Percentiles rank a stretch among this genome's conserved stretches.
phyloP scores from a whole-genome alignment of 169 alveolate species.

The Plasmodium berghei region DNA sequence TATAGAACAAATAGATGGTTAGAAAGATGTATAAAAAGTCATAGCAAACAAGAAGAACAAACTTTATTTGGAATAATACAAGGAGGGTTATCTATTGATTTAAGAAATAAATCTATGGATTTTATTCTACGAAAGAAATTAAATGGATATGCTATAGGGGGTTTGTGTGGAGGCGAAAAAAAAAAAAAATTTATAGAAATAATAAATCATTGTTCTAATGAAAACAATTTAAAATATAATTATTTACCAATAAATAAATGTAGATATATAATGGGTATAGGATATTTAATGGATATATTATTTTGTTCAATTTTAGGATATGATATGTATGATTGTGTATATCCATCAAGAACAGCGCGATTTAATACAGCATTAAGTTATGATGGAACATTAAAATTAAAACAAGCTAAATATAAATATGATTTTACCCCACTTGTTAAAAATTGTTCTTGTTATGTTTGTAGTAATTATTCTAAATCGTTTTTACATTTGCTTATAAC shows the following conservation, averaged over 20 bases:
- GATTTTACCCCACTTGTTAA: constrained; percentile 91
- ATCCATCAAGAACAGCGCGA: constrained; percentile 99
- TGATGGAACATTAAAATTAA: constrained; percentile 83
- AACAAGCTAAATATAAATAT: constrained; percentile 44
- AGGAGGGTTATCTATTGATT: constrained; percentile 95
- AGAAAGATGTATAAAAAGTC: constrained; percentile 97
- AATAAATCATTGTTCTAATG: constrained; percentile 83
- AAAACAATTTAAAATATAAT: constrained; percentile 33
- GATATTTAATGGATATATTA: constrained; percentile 96
- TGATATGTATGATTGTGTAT: constrained; percentile 99
- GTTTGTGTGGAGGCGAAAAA: constrained; percentile 99
- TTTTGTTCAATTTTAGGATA: constrained; percentile 98
- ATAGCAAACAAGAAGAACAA: constrained; percentile 92
- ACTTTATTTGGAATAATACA: constrained; percentile 97
- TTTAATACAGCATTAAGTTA: constrained; percentile 96
- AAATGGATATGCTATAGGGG: constrained; percentile 99
- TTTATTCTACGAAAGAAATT: constrained; percentile 88
- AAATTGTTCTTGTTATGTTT: constrained; percentile 94
- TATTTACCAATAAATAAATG: constrained; percentile 90
- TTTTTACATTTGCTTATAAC: constrained; percentile 85
- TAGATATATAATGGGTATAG: constrained; percentile 99
- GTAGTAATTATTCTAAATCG: constrained; percentile 94
- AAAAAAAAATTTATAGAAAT: constrained; percentile 95
- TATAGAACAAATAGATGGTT: constrained; percentile 86
- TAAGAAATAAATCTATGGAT: constrained; percentile 85